These are phyloP conservation scores for Eucalyptus pauciflora DNA, from an alignment of 345 rosid genomes.

Conservation along the genomic window DNA sequence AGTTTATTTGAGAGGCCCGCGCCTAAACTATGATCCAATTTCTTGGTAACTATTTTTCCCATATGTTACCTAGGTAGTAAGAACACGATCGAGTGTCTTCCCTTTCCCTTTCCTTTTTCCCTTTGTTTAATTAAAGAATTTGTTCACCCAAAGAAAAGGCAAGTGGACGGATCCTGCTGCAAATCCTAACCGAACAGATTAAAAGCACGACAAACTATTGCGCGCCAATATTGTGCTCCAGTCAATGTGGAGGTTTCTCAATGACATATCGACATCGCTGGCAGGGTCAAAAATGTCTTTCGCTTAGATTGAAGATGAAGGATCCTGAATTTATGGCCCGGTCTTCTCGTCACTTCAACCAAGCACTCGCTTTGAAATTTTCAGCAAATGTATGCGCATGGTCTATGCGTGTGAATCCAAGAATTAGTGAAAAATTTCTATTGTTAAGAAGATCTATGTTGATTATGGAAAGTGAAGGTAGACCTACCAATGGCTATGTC, in stretches of 20 bases:
- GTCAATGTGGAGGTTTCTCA: background rate
- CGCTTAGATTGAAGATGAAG: background rate
- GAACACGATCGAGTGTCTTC: background rate
- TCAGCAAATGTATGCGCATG: background rate
- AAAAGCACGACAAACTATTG: background rate
- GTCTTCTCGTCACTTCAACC: background rate
- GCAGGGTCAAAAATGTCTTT: background rate
- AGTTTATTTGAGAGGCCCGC: background rate
- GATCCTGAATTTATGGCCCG: background rate
- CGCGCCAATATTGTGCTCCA: background rate
- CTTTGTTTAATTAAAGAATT: background rate
- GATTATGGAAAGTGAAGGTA: background rate
- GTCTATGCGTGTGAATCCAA: background rate
- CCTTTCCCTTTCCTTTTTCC: background rate
- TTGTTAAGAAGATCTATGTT: background rate
- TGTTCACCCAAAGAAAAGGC: background rate
- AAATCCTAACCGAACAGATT: background rate
- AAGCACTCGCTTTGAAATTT: background rate
- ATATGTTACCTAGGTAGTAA: background rate
- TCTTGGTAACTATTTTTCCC: background rate
- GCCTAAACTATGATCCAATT: background rate
- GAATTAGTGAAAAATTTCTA: background rate
- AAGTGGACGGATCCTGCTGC: background rate
- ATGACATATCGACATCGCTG: background rate
- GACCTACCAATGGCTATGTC: background rate